These are phyloP conservation scores for Populus hybrid DNA, from an alignment of 441 rosid genomes.

Conservation along the genomic window DNA sequence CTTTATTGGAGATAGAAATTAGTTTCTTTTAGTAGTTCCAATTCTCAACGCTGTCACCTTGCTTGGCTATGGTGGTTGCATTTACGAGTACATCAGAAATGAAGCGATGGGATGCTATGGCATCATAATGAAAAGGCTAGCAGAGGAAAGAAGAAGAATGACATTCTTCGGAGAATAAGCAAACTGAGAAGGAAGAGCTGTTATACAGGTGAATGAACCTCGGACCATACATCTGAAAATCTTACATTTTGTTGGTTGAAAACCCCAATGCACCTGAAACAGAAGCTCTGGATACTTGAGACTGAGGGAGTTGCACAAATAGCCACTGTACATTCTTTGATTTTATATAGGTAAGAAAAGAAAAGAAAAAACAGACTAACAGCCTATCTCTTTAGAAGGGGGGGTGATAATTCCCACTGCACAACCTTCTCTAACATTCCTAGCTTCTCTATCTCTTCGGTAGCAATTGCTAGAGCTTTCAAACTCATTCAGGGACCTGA, in stretches of 20 bases:
- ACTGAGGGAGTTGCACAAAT: background rate
- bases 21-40: background rate
- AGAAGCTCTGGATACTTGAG: background rate
- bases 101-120: background rate
- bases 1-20: too few relatives aligned
- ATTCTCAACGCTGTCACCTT: background rate
- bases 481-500: constrained; percentile 18
- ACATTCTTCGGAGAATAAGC: background rate
- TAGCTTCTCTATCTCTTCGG: background rate
- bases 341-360: background rate
- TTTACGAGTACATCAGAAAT: background rate
- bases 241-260: background rate
- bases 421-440: background rate
- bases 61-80: background rate
- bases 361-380: background rate
- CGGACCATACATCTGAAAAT: background rate
- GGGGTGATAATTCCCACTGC: background rate
- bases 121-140: background rate
- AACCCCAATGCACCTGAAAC: background rate
- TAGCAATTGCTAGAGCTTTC: background rate
- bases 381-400: background rate
- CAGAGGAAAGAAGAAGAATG: background rate
- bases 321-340: constrained; percentile 9
- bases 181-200: background rate
- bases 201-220: background rate